phyloP scores from a whole-genome alignment of 2,329 filamentous ascomycete genomes.

The Colletotrichum cuscutae region DNA sequence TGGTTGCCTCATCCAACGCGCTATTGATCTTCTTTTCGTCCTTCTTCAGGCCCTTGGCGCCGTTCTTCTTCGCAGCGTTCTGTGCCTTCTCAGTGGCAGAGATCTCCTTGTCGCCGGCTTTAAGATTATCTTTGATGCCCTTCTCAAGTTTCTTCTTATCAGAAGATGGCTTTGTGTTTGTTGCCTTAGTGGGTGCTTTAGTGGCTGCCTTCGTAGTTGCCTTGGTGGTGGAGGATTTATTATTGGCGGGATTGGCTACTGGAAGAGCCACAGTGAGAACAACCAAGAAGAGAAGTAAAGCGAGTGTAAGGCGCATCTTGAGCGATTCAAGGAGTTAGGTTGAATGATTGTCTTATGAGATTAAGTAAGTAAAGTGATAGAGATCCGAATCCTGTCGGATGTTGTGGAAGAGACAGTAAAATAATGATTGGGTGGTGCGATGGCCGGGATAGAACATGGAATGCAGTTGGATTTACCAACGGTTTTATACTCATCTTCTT shows the following conservation, averaged over 20 bases:
- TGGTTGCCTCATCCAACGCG: constrained; percentile 14
- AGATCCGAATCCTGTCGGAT: constrained; percentile 20
- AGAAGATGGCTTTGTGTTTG: background rate
- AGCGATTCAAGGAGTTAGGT: background rate
- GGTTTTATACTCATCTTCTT: background rate
- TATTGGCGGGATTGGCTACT: background rate
- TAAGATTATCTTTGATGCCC: constrained; percentile 26
- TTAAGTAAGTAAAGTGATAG: background rate
- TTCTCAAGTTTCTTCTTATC: constrained; percentile 23
- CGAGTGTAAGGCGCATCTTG: constrained; percentile 25
- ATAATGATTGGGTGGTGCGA: too few relatives aligned
- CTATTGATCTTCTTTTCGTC: constrained; percentile 15
- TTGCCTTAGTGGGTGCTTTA: background rate
- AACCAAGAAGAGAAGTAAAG: constrained; percentile 4
- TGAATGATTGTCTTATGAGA: background rate
- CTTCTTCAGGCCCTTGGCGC: constrained; percentile 18
- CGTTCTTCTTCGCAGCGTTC: background rate
- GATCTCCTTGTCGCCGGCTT: constrained; percentile 24
- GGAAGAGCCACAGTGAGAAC: constrained; percentile 3
- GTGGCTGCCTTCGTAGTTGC: background rate
- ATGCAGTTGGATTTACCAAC: too few relatives aligned
- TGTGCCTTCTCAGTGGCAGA: constrained; percentile 6
- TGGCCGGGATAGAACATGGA: background rate
- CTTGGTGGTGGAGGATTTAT: background rate
- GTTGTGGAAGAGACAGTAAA: background rate